Percentiles rank a stretch among this genome's conserved stretches.
Evolutionary conservation across 1,284 basidiomycete genomes (phyloP).

Genomic region (Cutaneotrichosporon sp.): DNA sequence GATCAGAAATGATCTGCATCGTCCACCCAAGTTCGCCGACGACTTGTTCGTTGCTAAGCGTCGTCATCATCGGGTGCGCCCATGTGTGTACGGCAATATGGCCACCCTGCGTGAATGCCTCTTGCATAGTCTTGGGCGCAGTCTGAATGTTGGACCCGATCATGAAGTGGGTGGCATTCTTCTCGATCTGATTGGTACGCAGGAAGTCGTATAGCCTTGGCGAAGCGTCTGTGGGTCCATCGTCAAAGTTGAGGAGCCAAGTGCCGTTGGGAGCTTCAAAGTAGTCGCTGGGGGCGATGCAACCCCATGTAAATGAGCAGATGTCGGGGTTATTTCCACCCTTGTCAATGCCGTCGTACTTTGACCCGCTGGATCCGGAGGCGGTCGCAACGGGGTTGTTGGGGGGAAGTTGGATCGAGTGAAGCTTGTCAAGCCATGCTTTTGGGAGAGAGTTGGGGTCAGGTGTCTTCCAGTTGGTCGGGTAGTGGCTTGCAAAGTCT

Average conservation of each 20-base stretch:
- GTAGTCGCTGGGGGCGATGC: constrained; percentile 35
- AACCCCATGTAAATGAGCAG: constrained; percentile 48
- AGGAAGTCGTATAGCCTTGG: constrained; percentile 57
- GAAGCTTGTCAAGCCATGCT: constrained; percentile 32
- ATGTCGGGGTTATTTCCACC: constrained; percentile 32
- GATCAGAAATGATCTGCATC: constrained; percentile 50
- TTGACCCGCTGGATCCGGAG: background rate
- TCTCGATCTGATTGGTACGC: constrained; percentile 55
- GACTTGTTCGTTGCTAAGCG: constrained; percentile 59
- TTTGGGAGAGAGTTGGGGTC: constrained; percentile 24
- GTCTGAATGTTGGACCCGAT: constrained; percentile 18
- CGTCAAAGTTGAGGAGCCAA: constrained; percentile 53
- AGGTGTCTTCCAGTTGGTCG: constrained; percentile 18
- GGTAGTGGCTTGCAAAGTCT: constrained; percentile 29
- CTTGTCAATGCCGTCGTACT: constrained; percentile 25
- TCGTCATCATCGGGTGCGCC: constrained; percentile 56
- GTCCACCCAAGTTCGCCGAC: constrained; percentile 59
- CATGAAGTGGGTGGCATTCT: constrained; percentile 58
- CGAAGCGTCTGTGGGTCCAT: constrained; percentile 57
- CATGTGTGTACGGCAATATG: constrained; percentile 58
- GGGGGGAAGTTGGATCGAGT: constrained; percentile 4
- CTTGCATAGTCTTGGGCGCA: constrained; percentile 32
- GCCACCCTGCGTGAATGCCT: constrained; percentile 37
- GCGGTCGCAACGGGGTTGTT: constrained; percentile 31
- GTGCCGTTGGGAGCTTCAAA: constrained; percentile 27